Conservation (phyloP, 2,329 filamentous ascomycete genomes). For the Capronia americana region DNA sequence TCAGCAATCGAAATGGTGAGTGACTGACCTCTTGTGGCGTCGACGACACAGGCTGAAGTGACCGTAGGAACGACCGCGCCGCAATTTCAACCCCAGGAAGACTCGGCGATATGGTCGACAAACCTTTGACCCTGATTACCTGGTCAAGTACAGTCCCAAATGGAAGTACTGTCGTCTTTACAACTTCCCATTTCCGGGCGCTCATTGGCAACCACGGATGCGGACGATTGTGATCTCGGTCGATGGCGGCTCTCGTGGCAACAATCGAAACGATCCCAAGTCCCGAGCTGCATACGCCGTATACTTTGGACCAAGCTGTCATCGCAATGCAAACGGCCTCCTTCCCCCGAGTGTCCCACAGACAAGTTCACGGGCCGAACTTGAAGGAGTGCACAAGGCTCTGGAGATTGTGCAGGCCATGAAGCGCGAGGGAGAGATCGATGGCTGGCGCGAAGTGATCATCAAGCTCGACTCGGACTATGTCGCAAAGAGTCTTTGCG, state of each 20-base stretch:
- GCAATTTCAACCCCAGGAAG: constrained; percentile 37
- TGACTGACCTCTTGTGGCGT: not conserved
- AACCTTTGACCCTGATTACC: constrained; percentile 34
- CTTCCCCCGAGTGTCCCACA: constrained; percentile 40
- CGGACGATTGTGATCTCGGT: constrained; percentile 35
- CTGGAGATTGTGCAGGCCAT: constrained; percentile 42
- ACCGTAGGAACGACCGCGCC: constrained; percentile 33
- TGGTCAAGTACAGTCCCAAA: constrained; percentile 39
- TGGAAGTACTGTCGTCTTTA: constrained; percentile 33
- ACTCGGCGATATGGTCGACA: constrained; percentile 35
- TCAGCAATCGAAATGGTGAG: constrained; percentile 14
- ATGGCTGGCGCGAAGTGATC: constrained; percentile 51
- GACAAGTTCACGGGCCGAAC: constrained; percentile 62
- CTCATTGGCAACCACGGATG: constrained; percentile 36
- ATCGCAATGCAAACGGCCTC: constrained; percentile 30
- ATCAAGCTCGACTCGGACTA: constrained; percentile 64
- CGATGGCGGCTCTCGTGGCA: constrained; percentile 35
- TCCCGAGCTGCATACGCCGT: constrained; percentile 34
- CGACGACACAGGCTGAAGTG: not conserved
- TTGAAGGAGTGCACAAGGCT: constrained; percentile 61
- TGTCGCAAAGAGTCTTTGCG: constrained; percentile 55
- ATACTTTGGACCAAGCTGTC: constrained; percentile 36
- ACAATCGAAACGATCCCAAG: constrained; percentile 30
- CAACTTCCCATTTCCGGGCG: constrained; percentile 35
- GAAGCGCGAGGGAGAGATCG: constrained; percentile 30